Conservation (phyloP, 352 stramenopile species). For the Pythium dissimile region DNA sequence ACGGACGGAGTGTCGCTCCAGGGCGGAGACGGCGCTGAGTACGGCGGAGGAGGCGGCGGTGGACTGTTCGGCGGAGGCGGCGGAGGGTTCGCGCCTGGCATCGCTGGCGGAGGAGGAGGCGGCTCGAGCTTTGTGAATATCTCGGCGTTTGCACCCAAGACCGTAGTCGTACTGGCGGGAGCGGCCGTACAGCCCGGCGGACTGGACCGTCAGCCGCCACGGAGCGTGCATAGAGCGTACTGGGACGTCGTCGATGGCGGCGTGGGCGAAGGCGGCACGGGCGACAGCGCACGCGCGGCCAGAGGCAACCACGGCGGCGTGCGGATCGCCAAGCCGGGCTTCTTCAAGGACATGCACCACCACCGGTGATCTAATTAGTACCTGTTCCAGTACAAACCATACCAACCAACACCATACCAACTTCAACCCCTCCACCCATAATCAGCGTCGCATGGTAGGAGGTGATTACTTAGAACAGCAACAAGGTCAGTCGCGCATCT, state of each 20-base stretch:
- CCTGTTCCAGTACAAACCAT: too few relatives aligned
- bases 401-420: too few relatives aligned
- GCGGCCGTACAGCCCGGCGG: conserved; percentile 38
- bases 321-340: conserved; percentile 51
- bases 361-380: conserved; percentile 6
- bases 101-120: conserved; percentile 61
- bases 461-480: neutral
- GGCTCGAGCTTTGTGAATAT: conserved; percentile 63
- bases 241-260: conserved; percentile 59
- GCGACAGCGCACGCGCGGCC: conserved; percentile 20
- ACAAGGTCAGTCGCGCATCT: too few relatives aligned
- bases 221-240: conserved; percentile 41
- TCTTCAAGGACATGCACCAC: conserved; percentile 79
- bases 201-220: conserved; percentile 48
- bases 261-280: conserved; percentile 52
- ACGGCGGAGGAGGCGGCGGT: conserved; percentile 59
- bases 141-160: conserved; percentile 36
- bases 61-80: conserved; percentile 65
- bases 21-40: conserved; percentile 68
- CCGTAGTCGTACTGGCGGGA: conserved; percentile 38
- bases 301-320: conserved; percentile 63
- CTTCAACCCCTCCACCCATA: neutral
- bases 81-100: conserved; percentile 64
- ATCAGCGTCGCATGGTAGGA: neutral
- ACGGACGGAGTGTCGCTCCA: conserved; percentile 48